A percentile compares a stretch with the other conserved stretches of the same genome.
Evolutionary conservation across 768 basidiomycete species (phyloP).

Genomic region (Macrolepiota albuminosa): DNA sequence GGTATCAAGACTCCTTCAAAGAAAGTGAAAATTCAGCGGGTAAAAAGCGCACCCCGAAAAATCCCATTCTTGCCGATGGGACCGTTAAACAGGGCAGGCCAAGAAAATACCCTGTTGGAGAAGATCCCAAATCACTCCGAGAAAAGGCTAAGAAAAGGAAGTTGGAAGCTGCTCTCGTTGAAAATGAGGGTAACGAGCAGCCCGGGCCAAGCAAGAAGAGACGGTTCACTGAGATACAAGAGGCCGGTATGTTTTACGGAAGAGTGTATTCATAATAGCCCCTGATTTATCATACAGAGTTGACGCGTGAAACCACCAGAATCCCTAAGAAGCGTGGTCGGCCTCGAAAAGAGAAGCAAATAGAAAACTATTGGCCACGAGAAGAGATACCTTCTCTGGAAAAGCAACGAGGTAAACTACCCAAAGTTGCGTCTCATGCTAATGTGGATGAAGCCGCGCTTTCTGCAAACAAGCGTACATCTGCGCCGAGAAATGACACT

Average conservation of each 20-base stretch:
- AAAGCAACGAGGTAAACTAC: conserved; percentile 31
- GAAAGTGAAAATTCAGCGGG: conserved; percentile 22
- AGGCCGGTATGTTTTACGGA: conserved; percentile 5
- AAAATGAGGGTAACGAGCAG: conserved; percentile 11
- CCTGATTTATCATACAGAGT: not conserved
- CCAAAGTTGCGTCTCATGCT: conserved; percentile 17
- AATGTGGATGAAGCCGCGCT: not conserved
- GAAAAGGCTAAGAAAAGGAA: conserved; percentile 16
- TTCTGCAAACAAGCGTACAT: not conserved
- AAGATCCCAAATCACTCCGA: conserved; percentile 14
- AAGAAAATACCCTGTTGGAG: conserved; percentile 31
- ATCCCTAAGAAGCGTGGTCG: conserved; percentile 37
- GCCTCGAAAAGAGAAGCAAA: conserved; percentile 21
- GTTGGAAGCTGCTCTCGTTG: conserved; percentile 9
- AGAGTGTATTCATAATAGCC: not conserved
- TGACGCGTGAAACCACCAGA: not conserved
- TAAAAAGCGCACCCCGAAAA: conserved; percentile 34
- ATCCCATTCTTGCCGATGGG: conserved; percentile 46
- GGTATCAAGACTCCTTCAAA: conserved; percentile 49
- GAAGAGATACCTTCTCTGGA: conserved; percentile 14
- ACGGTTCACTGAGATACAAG: conserved; percentile 11
- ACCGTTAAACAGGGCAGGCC: conserved; percentile 57
- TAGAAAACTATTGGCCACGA: conserved; percentile 8
- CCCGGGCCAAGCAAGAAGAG: conserved; percentile 21
- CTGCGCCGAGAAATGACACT: not conserved